Percentiles rank a stretch among this genome's conserved stretches.
Conservation (phyloP, 2,329 filamentous ascomycete genomes). For the Escovopsis sp. region DNA sequence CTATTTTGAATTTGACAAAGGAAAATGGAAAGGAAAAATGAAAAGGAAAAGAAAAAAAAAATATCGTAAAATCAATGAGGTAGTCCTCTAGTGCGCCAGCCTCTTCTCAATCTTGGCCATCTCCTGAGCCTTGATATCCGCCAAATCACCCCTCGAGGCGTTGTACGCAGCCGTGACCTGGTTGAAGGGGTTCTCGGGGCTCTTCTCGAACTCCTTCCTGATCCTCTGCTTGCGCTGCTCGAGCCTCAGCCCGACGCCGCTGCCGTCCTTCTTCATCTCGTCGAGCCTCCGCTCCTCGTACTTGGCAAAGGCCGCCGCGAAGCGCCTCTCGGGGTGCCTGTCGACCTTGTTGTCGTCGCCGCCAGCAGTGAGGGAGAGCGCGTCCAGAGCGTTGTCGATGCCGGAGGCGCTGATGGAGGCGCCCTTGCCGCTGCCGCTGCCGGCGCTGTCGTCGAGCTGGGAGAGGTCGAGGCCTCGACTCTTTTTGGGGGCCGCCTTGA, state of each 20-base stretch:
- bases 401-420: constrained; percentile 64
- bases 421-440: constrained; percentile 31
- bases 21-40: neutral
- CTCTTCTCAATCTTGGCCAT: constrained; percentile 60
- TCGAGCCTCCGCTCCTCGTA: constrained; percentile 69
- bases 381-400: constrained; percentile 89
- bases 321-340: constrained; percentile 73
- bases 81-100: constrained; percentile 26
- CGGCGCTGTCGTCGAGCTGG: constrained; percentile 45
- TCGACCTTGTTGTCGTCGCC: constrained; percentile 59
- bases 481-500: constrained; percentile 53
- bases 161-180: constrained; percentile 67
- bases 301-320: constrained; percentile 69
- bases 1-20: neutral
- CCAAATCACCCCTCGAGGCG: constrained; percentile 62
- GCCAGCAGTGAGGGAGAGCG: constrained; percentile 49
- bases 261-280: constrained; percentile 75
- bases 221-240: constrained; percentile 77
- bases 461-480: constrained; percentile 58
- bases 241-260: constrained; percentile 54
- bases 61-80: constrained; percentile 9
- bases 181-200: constrained; percentile 90
- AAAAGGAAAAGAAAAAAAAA: neutral
- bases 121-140: constrained; percentile 49
- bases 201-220: constrained; percentile 86